phyloP scores from a whole-genome alignment of 345 rosid species.

The sweet orange (Citrus sinensis) region DNA sequence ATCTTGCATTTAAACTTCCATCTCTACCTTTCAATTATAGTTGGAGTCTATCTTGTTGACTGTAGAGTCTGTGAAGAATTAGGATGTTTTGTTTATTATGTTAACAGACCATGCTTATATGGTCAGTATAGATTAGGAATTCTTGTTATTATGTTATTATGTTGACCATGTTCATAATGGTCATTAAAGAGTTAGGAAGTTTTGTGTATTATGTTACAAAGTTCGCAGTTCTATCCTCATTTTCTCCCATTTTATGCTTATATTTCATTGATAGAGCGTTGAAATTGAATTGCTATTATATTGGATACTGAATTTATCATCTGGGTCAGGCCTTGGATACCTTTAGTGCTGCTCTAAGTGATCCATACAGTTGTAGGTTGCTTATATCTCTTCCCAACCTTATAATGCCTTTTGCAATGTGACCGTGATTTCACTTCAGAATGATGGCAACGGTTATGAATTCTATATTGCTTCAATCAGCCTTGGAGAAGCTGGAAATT shows the following conservation, averaged over 20 bases:
- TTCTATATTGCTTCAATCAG: slow-evolving; percentile 49
- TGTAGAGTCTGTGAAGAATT: no score
- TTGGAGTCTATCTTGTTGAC: background rate
- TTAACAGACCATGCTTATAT: background rate
- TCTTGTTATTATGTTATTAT: background rate
- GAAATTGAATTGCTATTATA: background rate
- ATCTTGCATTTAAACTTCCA: background rate
- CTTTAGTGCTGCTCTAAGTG: background rate
- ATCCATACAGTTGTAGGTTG: background rate
- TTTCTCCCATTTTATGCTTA: background rate
- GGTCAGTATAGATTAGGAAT: background rate
- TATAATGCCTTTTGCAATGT: background rate
- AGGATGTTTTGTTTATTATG: no score
- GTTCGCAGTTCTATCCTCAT: background rate
- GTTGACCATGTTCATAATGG: background rate
- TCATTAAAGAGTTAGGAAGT: background rate
- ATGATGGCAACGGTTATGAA: slow-evolving; percentile 59
- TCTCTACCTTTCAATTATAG: background rate
- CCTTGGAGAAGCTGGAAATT: slow-evolving; percentile 43
- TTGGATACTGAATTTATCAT: background rate
- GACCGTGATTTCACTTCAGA: slow-evolving; percentile 19
- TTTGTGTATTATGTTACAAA: background rate
- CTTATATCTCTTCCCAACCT: background rate
- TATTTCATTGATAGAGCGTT: background rate
- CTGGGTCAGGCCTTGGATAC: background rate